Base-by-base conservation (phyloP, 345 rosid genomes). In the Arabidopsis thaliana region DNA sequence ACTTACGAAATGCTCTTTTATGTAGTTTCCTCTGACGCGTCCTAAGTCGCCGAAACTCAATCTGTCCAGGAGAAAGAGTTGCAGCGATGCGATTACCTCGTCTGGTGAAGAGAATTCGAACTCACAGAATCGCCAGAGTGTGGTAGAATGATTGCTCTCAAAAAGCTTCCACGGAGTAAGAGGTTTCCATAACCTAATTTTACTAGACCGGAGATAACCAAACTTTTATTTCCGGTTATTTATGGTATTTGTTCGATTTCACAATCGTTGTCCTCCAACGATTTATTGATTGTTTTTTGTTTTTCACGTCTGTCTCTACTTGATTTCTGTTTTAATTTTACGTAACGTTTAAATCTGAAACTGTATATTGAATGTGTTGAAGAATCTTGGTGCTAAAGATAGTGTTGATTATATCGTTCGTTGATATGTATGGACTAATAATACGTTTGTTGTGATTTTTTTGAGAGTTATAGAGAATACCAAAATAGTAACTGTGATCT, bases 21-120 rank as follows among this genome's bases (percentile, higher is more conserved):
- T 60, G 16, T 53, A 95, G 99, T 72, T 87, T 67, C 99, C 99
- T 32, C 62, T 92, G 82, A 92, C 97, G 74, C 85, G 90, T 51
- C 89, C 97, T 11, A 82, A 85, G 76, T 88, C 91, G 2, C 91
- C 89, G 1, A 87, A 84, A 22, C 85, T 87, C 60, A 78, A 38
- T 42, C 28, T 58, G 0, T 65, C 77, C 61, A 83, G 96, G 72
- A 88, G 97, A 84, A 90, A 79, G 87, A 95, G 97, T 78, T 89
- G 88, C 40, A 50, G 89, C 24, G 97, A 94, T 80, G 89, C 83
- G 22, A 40, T 75, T 61, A 58, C 8, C 55, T 38, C 85, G 25
- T 67, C 83, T 23, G 75, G 53, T 60, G 90, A 83, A 11, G 95
- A 84, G 52, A 88, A 79, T 63, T 80, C 74, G 56, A 86, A 82